Evolutionary conservation across 148 eudicot genomes (phyloP).

Genomic region (Polygonum maritimum): DNA sequence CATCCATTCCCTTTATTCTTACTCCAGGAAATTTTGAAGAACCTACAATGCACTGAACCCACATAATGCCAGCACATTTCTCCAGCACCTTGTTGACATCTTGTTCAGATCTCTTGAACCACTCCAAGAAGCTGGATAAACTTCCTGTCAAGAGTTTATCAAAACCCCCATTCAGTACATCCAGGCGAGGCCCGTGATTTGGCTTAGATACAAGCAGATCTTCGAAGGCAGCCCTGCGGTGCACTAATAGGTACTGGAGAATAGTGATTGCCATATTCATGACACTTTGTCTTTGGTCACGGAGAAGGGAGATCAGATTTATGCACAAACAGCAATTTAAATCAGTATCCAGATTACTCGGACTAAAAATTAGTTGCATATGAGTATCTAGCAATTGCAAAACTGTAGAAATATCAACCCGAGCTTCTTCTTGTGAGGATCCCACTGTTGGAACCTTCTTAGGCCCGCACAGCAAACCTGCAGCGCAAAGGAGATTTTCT

Average conservation of each 20-base stretch:
- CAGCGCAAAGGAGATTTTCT: conserved; percentile 52
- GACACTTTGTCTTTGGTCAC: conserved; percentile 50
- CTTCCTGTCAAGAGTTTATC: conserved; percentile 77
- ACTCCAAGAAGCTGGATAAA: conserved; percentile 63
- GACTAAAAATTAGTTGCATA: conserved; percentile 77
- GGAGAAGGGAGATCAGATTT: conserved; percentile 77
- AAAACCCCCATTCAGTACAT: conserved; percentile 88
- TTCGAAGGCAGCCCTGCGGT: conserved; percentile 82
- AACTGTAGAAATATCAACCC: conserved; percentile 63
- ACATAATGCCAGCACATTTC: conserved; percentile 90
- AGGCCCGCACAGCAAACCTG: conserved; percentile 48
- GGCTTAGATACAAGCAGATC: conserved; percentile 84
- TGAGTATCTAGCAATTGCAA: conserved; percentile 88
- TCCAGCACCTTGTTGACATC: conserved; percentile 75
- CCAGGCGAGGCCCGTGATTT: conserved; percentile 53
- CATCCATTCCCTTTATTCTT: conserved; percentile 85
- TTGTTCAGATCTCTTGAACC: conserved; percentile 69
- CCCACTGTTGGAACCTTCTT: conserved; percentile 22
- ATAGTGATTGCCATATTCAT: conserved; percentile 68
- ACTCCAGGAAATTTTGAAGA: conserved; percentile 91
- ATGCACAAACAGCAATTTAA: conserved; percentile 79
- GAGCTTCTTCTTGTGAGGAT: conserved; percentile 44
- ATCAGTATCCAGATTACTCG: conserved; percentile 79
- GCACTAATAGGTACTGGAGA: conserved; percentile 77
- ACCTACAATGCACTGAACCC: conserved; percentile 87